These are phyloP conservation scores for Orbilia ellipsospora DNA, from an alignment of 2,329 filamentous ascomycete genomes.

Conservation along the genomic window DNA sequence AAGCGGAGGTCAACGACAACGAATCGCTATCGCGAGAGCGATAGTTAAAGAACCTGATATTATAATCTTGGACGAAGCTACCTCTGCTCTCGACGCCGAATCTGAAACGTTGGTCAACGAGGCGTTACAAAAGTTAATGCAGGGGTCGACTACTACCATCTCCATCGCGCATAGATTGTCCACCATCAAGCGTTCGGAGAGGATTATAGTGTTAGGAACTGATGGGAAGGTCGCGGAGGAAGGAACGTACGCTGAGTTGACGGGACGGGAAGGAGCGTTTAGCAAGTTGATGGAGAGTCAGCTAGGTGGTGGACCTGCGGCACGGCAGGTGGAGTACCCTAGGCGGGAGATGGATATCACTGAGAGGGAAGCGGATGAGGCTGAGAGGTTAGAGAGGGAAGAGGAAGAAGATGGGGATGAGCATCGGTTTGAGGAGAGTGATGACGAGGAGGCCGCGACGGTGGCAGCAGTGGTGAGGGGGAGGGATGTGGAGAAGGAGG, in stretches of 20 bases:
- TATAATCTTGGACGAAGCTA: slow-evolving; percentile 94
- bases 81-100: slow-evolving; percentile 93
- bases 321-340: slow-evolving; percentile 70
- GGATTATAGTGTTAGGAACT: slow-evolving; percentile 87
- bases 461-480: slow-evolving; percentile 30
- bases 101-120: slow-evolving; percentile 96
- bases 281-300: slow-evolving; percentile 99
- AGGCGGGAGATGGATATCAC: slow-evolving; percentile 51
- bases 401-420: slow-evolving; percentile 50
- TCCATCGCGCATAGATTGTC: slow-evolving; percentile 95
- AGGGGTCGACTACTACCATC: slow-evolving; percentile 93
- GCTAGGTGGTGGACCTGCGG: slow-evolving; percentile 89
- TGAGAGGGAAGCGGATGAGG: slow-evolving; percentile 52
- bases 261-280: slow-evolving; percentile 82
- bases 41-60: slow-evolving; percentile 97
- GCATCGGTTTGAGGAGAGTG: slow-evolving; percentile 37
- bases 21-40: slow-evolving; percentile 94
- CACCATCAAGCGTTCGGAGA: slow-evolving; percentile 95
- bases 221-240: slow-evolving; percentile 92
- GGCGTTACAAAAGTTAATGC: slow-evolving; percentile 81
- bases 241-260: slow-evolving; percentile 82
- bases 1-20: slow-evolving; percentile 67
- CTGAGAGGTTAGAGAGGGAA: slow-evolving; percentile 52
- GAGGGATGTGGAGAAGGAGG: slow-evolving; percentile 29
- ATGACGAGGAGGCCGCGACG: slow-evolving; percentile 28